Conservation (phyloP, 2,329 filamentous ascomycete genomes). For the Diaporthe ilicicola region DNA sequence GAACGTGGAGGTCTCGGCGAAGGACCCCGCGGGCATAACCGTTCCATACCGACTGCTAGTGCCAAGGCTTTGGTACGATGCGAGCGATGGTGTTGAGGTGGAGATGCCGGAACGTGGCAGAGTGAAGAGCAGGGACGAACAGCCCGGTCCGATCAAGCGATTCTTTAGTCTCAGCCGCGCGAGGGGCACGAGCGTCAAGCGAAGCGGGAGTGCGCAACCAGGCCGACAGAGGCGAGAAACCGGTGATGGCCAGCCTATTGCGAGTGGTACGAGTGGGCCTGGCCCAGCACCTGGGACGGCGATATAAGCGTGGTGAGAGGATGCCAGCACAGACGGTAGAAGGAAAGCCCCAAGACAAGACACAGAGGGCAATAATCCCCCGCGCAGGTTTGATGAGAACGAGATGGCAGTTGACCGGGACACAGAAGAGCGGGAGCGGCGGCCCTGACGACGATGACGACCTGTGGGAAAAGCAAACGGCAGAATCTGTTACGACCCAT, state of each 20-base stretch:
- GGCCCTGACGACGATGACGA: constrained; percentile 11
- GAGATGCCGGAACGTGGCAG: constrained; percentile 28
- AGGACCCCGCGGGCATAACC: constrained; percentile 88
- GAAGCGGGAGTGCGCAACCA: constrained; percentile 1
- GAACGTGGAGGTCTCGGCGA: constrained; percentile 87
- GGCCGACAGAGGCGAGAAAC: constrained; percentile 8
- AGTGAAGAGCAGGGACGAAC: constrained; percentile 1
- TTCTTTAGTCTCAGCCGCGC: constrained; percentile 31
- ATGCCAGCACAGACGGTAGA: background rate
- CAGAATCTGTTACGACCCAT: constrained; percentile 1
- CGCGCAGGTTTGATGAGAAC: background rate
- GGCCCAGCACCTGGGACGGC: constrained; percentile 30
- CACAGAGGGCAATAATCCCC: background rate
- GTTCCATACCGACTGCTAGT: constrained; percentile 87
- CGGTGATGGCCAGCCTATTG: background rate
- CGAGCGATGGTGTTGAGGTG: constrained; percentile 36
- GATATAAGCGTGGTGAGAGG: constrained; percentile 3
- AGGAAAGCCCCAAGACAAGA: background rate
- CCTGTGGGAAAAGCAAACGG: background rate
- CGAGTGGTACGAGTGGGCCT: background rate
- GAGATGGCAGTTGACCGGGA: background rate
- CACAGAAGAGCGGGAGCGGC: background rate
- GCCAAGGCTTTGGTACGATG: constrained; percentile 75
- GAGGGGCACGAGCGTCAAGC: constrained; percentile 28
- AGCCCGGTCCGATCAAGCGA: constrained; percentile 25